These are phyloP conservation scores for Calonectria crousiana DNA, from an alignment of 2,329 filamentous ascomycete genomes.

Conservation along the genomic window DNA sequence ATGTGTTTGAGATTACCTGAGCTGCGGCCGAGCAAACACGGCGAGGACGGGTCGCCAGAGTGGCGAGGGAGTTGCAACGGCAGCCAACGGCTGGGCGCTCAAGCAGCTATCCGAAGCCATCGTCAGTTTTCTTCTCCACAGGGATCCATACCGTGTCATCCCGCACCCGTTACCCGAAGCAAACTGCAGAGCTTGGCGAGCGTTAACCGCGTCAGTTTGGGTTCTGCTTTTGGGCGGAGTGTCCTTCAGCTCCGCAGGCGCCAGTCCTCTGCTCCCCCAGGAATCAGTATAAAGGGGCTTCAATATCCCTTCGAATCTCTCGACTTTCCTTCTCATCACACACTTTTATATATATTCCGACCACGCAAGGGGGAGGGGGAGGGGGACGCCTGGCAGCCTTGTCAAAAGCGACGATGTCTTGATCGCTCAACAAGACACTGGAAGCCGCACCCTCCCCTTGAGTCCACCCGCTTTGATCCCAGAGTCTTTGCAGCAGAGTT, in stretches of 20 bases:
- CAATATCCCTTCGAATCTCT: background rate
- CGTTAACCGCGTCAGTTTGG: background rate
- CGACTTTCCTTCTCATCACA: background rate
- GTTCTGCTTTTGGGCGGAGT: background rate
- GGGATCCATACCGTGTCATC: background rate
- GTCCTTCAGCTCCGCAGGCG: background rate
- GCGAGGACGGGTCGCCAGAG: background rate
- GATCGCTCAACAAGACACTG: background rate
- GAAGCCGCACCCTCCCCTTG: background rate
- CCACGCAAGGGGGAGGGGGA: background rate
- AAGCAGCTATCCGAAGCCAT: background rate
- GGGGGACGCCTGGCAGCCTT: background rate
- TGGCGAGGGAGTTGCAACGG: background rate
- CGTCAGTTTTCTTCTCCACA: background rate
- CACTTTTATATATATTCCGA: background rate
- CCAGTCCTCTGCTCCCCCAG: background rate
- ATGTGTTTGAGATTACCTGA: constrained; percentile 7
- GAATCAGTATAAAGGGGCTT: background rate
- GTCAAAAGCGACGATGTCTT: background rate
- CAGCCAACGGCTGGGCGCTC: background rate
- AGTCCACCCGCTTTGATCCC: background rate
- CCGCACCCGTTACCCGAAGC: background rate
- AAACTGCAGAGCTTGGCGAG: background rate
- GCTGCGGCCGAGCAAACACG: background rate
- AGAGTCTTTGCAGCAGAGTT: background rate